A percentile compares a stretch with the other conserved stretches of the same genome.
phyloP scores from a whole-genome alignment of 1,139 yeast species.

The Tardiomyces digboiensis region DNA sequence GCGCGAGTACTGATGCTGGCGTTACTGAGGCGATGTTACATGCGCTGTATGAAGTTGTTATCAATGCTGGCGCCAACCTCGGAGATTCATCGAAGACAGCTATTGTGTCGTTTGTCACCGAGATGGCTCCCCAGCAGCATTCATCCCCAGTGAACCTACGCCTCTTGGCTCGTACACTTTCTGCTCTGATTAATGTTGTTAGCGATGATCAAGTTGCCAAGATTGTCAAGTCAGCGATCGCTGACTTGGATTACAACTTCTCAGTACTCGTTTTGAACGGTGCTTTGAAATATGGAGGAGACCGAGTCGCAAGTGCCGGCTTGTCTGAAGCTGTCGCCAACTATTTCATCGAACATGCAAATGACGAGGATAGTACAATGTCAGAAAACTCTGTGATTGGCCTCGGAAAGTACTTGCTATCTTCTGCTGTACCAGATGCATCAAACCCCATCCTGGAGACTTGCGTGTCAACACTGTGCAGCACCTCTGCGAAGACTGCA shows the following conservation, averaged over 20 bases:
- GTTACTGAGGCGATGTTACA: slow-evolving; percentile 79
- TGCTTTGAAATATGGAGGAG: slow-evolving; percentile 67
- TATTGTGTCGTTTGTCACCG: slow-evolving; percentile 68
- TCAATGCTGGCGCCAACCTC: slow-evolving; percentile 69
- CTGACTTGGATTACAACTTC: slow-evolving; percentile 38
- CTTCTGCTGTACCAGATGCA: slow-evolving; percentile 9
- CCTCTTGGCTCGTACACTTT: slow-evolving; percentile 61
- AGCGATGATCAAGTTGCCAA: slow-evolving; percentile 54
- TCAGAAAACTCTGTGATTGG: slow-evolving; percentile 79
- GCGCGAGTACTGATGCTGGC: slow-evolving; percentile 47
- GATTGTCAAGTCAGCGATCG: slow-evolving; percentile 50
- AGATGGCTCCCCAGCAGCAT: slow-evolving; percentile 13
- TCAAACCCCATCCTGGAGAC: slow-evolving; percentile 17
- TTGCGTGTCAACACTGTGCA: slow-evolving; percentile 42
- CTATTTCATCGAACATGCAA: slow-evolving; percentile 39
- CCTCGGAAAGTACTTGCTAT: slow-evolving; percentile 66
- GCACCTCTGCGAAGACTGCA: slow-evolving; percentile 40
- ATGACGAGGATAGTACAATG: slow-evolving; percentile 42
- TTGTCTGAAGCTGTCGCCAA: slow-evolving; percentile 39
- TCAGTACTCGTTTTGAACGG: slow-evolving; percentile 70
- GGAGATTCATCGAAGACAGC: slow-evolving; percentile 62
- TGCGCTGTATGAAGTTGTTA: slow-evolving; percentile 77
- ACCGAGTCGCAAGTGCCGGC: slow-evolving; percentile 44
- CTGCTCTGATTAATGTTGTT: slow-evolving; percentile 63
- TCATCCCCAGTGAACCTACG: not conserved